Percentiles rank a stretch among this genome's conserved stretches.
These are phyloP conservation scores for Penicillium palitans DNA, from an alignment of 2,329 filamentous ascomycete species.

Conservation along the genomic window DNA sequence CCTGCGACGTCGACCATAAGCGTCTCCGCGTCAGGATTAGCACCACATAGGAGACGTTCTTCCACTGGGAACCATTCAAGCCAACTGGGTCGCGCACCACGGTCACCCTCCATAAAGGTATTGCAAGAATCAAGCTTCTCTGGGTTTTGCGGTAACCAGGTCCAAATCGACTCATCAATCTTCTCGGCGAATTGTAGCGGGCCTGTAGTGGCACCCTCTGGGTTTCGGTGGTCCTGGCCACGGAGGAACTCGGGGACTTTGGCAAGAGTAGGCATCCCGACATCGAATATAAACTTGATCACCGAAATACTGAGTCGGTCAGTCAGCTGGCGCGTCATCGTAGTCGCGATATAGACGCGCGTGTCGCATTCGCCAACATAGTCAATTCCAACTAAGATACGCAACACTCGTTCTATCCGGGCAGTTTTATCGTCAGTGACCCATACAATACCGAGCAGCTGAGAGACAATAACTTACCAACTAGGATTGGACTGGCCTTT, in stretches of 20 bases:
- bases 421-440: not conserved
- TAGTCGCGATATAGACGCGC: not conserved
- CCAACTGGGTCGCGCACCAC: constrained; percentile 19
- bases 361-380: not conserved
- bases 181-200: constrained; percentile 24
- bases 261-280: not conserved
- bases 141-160: constrained; percentile 16
- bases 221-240: constrained; percentile 11
- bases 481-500: not conserved
- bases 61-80: constrained; percentile 26
- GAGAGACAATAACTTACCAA: not conserved
- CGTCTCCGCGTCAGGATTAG: constrained; percentile 7
- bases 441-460: not conserved
- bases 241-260: constrained; percentile 2
- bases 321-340: not conserved
- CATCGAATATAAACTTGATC: not conserved
- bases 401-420: not conserved
- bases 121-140: constrained; percentile 20
- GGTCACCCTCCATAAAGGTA: constrained; percentile 25
- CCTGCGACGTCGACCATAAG: constrained; percentile 25
- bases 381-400: not conserved
- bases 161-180: constrained; percentile 15
- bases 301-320: not conserved
- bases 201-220: constrained; percentile 10
- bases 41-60: constrained; percentile 22